Evolutionary conservation across 2,329 filamentous ascomycete genomes (phyloP).

Genomic region (Lasiodiplodia theobromae): DNA sequence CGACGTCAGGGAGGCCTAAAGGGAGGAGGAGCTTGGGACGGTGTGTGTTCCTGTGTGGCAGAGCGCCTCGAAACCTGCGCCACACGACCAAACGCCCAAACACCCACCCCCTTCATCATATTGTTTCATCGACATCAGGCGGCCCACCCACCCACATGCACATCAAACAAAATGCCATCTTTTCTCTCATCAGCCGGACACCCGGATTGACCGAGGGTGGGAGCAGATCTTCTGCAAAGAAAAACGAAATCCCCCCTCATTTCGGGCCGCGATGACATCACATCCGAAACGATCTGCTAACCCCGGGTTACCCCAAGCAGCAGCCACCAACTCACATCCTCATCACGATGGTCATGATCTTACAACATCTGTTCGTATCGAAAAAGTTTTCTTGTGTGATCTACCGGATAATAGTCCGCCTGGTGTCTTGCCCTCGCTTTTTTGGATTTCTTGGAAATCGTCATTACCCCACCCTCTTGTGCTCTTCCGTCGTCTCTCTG

Average conservation of each 20-base stretch:
- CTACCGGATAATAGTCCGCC: neutral
- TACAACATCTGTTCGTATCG: neutral
- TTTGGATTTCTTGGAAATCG: neutral
- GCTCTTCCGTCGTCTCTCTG: neutral
- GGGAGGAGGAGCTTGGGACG: neutral
- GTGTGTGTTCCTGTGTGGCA: neutral
- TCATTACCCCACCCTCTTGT: neutral
- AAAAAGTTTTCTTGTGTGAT: neutral
- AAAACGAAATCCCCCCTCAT: neutral
- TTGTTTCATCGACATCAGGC: neutral
- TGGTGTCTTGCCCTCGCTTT: neutral
- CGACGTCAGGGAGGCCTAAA: neutral
- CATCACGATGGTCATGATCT: neutral
- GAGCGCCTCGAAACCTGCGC: neutral
- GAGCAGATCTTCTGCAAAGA: neutral
- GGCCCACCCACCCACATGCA: neutral
- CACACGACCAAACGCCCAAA: neutral
- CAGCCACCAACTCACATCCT: neutral
- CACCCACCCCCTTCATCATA: neutral
- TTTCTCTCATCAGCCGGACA: neutral
- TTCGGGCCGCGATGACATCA: neutral
- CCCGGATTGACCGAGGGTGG: too few relatives aligned
- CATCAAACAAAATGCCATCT: neutral
- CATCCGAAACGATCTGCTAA: neutral
- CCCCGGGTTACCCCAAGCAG: neutral